Base-by-base conservation (phyloP, 1,139 yeast species). In the Geotrichum aggregatum region DNA sequence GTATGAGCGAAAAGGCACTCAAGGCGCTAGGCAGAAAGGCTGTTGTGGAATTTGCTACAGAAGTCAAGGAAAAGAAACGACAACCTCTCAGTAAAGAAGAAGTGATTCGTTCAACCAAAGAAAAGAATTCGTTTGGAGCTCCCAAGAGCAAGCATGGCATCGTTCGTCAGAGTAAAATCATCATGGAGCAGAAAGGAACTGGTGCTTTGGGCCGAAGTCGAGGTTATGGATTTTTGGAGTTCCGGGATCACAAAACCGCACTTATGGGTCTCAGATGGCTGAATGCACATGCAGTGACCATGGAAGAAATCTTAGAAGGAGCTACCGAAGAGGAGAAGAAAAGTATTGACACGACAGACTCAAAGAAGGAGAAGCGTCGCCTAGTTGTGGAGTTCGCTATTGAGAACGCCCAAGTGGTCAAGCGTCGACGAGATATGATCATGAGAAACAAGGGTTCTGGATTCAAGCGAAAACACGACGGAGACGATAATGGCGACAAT, bases 251-350 rank as follows among this genome's bases (percentile, higher is more conserved):
- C 68, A 87, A 86, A 69, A 71, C 86, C 57, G 98, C 99, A 1
- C 77, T 92, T 58, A 91, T 91, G 97, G 98, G 95, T 4, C 78
- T 92, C 56, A 81, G 99, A 74, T 94, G 97, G 96, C 77, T 92
- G 68, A 92, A 92, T 71, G 96, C 96, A 2, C 97, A 92, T 67
- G 84, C 80, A 63, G 96, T 92, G 11, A 72, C 87, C 0, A 70
- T 70, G 44, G 80, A 77, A 8, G 97, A 91, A 69, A 77, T 87
- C 36, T 61, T 79, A 18, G 88, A 77, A 56, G 96, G 95, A 10
- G 68, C 85, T 57, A 73, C 76, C 33, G 94, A 84, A 6, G 92
- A 86, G 50, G 84, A 68, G 71, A 74, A 68, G 78, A 80, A 64
- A 51, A 67, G 30, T 78, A 80, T 16, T 73, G 79, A 57, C 63